These are phyloP conservation scores for Pichia sp. DNA, from an alignment of 1,139 yeast species.

Conservation along the genomic window DNA sequence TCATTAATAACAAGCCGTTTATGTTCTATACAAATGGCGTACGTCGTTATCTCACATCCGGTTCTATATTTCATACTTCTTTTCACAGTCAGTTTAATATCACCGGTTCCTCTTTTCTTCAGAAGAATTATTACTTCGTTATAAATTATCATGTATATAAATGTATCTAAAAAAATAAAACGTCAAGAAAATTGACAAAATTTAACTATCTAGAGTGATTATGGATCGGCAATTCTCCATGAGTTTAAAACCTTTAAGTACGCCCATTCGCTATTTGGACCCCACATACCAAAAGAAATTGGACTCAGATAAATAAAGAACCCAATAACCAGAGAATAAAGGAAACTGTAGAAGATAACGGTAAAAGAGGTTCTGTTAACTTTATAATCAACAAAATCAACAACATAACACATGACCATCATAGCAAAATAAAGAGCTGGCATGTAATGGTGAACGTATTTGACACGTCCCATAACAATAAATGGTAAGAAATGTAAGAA, in stretches of 20 bases:
- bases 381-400: conserved; percentile 52
- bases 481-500: conserved; percentile 87
- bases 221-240: conserved; percentile 48
- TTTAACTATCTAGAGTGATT: too few relatives aligned
- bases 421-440: conserved; percentile 97
- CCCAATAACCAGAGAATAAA: conserved; percentile 53
- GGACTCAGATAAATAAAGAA: conserved; percentile 69
- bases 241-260: conserved; percentile 69
- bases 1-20: too few relatives aligned
- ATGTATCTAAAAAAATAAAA: too few relatives aligned
- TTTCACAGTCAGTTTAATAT: too few relatives aligned
- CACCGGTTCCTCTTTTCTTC: too few relatives aligned
- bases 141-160: too few relatives aligned
- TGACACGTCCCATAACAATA: conserved; percentile 92
- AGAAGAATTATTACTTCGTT: too few relatives aligned
- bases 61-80: too few relatives aligned
- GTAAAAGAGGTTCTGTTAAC: conserved; percentile 30
- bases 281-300: conserved; percentile 86
- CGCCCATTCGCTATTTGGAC: conserved; percentile 57
- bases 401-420: conserved; percentile 65
- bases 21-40: too few relatives aligned
- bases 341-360: conserved; percentile 32
- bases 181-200: too few relatives aligned
- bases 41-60: too few relatives aligned
- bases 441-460: conserved; percentile 92